Evolutionary conservation across 306 rosid genomes (phyloP), one percentile per base, ranked within the genome.

Genomic region (Cyamopsis tetragonoloba): DNA sequence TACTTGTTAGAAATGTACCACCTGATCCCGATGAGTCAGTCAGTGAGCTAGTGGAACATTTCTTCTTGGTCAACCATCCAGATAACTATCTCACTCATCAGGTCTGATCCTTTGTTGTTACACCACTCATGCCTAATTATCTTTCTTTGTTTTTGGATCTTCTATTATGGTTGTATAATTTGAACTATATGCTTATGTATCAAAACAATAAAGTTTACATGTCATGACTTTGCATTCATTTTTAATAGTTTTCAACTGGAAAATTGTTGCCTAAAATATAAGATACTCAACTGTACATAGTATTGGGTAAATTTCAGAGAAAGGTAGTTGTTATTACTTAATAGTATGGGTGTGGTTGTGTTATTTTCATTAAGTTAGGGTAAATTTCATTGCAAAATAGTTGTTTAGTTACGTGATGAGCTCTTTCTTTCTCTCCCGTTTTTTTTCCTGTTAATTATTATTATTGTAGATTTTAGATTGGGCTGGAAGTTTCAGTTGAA

Each of bases 1-100:
- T 93, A 51, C 81, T 93, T 60, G 99, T 90, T 58, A 86, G 91
- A 81, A 93, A 90, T 83, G 99, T 93, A 75, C 99, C 99, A 43
- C 90, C 91, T 6, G 99, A 93, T 81, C 85, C 91, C 8, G 97
- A 93, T 71, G 99, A 93, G 81, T 83, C 96, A 17, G 77, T 93
- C 62, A 65, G 83, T 54, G 91, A 93, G 82, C 96, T 88, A n/a
- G 97, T 93, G 74, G 99, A 93, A 62, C 99, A 93, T 72, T 93
- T 93, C 87, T 93, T 93, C 69, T 74, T 93, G 82, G 99, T 93
- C 83, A 93, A 93, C 63, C 97, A 93, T 83, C 96, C 97, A 58
- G 97, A 93, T 8, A 81, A 88, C 60, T 90, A 86, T 83, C 88
- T 90, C 63, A 86, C 90, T 44, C 83, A 86, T 66, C 99, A 93